These are phyloP conservation scores for Mantamonas sphyraenae DNA, from an alignment of 78 protist genomes.

Conservation along the genomic window DNA sequence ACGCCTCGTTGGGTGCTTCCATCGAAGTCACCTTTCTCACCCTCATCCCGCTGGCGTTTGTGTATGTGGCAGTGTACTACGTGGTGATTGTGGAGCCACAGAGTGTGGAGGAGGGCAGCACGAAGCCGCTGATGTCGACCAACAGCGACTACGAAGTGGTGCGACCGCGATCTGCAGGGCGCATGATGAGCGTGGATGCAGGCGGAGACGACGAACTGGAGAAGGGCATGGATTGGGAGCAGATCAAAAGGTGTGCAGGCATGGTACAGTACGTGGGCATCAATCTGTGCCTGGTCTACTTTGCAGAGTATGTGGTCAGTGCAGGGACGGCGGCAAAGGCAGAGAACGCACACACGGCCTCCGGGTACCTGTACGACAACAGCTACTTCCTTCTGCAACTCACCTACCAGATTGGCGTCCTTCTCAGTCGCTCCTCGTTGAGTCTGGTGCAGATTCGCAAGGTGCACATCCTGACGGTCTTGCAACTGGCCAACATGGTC, in stretches of 20 bases:
- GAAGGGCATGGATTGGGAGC: too few species aligned
- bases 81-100: constrained; percentile 34
- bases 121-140: too few species aligned
- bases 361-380: constrained; percentile 12
- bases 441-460: constrained; percentile 36
- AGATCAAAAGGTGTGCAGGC: constrained; percentile 29
- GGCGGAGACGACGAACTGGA: too few species aligned
- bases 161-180: too few species aligned
- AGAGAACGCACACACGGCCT: background rate
- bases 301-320: constrained; percentile 45
- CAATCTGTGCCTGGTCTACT: constrained; percentile 45
- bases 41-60: constrained; percentile 27
- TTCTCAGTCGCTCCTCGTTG: constrained; percentile 58
- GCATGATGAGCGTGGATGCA: too few species aligned
- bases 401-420: constrained; percentile 70
- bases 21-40: constrained; percentile 2
- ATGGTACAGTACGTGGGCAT: constrained; percentile 22
- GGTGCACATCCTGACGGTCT: constrained; percentile 52
- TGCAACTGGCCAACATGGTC: constrained; percentile 57
- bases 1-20: background rate
- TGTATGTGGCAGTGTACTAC: constrained; percentile 24
- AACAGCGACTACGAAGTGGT: too few species aligned
- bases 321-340: constrained; percentile 46
- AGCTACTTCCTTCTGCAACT: constrained; percentile 30
- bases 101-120: too few species aligned